Conservation (phyloP, 257 asterid genomes). For the Prunella vulgaris region DNA sequence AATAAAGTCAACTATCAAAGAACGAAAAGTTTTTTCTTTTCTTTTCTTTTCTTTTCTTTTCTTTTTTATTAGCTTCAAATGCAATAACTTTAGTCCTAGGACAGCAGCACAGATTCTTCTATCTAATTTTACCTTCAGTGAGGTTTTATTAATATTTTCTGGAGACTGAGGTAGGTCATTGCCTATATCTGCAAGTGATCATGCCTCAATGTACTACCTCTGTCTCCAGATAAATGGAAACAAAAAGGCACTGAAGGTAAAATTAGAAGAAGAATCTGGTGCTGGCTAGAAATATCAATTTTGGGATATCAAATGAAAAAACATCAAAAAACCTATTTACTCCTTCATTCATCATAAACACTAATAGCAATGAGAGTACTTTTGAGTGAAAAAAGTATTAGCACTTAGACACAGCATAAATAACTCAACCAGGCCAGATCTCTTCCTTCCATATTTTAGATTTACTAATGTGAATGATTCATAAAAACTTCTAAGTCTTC, state of each 20-base stretch:
- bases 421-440: neutral
- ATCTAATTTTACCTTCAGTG: neutral
- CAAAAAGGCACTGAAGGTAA: too few species aligned
- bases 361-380: neutral
- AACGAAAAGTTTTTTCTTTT: neutral
- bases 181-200: neutral
- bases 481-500: neutral
- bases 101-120: neutral
- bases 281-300: too few species aligned
- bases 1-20: neutral
- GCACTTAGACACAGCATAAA: neutral
- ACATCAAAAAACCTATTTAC: neutral
- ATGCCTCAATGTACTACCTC: too few species aligned
- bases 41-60: too few species aligned
- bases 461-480: neutral
- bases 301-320: constrained; percentile 8
- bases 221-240: too few species aligned
- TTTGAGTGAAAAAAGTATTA: neutral
- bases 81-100: neutral
- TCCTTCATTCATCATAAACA: neutral
- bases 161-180: neutral
- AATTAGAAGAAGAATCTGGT: too few species aligned
- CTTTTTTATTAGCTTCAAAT: constrained; percentile 7
- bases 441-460: neutral
- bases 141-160: neutral